A percentile compares a stretch with the other conserved stretches of the same genome.
These are phyloP conservation scores for Aaosphaeria arxii DNA, from an alignment of 2,329 filamentous ascomycete genomes.

Conservation along the genomic window DNA sequence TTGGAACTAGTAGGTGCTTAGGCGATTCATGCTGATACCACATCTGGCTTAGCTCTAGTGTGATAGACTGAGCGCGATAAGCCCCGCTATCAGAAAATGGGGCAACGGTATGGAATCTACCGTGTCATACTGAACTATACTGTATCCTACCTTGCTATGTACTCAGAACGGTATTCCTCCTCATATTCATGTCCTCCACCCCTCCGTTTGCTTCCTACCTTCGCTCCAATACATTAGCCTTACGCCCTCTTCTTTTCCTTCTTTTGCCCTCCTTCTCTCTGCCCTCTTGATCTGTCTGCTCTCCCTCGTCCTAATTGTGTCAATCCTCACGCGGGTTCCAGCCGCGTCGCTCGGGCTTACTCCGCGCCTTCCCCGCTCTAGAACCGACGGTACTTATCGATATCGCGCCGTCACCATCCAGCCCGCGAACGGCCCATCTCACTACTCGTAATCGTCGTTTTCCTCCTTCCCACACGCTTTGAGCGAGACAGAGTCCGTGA, in stretches of 20 bases:
- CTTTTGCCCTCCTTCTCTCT: background rate
- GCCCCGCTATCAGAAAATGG: too few species aligned
- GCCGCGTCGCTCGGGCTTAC: background rate
- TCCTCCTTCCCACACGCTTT: too few species aligned
- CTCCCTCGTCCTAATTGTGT: background rate
- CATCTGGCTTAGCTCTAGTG: too few species aligned
- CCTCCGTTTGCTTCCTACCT: background rate
- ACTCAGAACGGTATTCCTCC: too few species aligned
- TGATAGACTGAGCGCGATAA: too few species aligned
- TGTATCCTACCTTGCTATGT: too few species aligned
- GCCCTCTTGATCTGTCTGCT: background rate
- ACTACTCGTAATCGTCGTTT: background rate
- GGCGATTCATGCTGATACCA: too few species aligned
- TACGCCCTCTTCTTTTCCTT: background rate
- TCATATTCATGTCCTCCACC: background rate
- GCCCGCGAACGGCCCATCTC: background rate
- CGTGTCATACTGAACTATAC: too few species aligned
- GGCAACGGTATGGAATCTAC: too few species aligned
- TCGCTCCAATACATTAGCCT: background rate
- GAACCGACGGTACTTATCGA: background rate
- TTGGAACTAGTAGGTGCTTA: too few species aligned
- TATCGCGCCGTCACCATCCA: background rate
- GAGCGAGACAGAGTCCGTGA: too few species aligned
- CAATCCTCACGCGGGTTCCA: background rate
- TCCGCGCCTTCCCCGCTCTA: background rate